Base-by-base conservation (phyloP, 768 basidiomycete genomes). In the Amanita molliuscula region DNA sequence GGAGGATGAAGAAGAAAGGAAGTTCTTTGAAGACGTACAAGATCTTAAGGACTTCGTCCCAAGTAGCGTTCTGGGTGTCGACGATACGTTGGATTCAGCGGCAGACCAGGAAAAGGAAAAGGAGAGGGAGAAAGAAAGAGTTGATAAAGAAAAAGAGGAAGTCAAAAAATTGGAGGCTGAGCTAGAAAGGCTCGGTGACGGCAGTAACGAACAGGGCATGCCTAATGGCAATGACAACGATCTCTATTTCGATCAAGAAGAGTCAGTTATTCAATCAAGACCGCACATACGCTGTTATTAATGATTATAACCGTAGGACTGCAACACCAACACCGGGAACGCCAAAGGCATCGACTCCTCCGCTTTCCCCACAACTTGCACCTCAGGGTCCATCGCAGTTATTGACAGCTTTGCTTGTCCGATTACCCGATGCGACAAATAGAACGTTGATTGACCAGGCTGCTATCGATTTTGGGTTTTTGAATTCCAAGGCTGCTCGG, bases 1-100 rank as follows among this genome's bases (percentile, higher is more conserved):
- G 96, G 91, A 91, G 64, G 96, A 98, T 57, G 96, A 98, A 56
- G 95, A 99, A 68, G 95, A 97, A 62, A 74, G 87, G 20, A 73
- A 83, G 52, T 98, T 95, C 66, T 98, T 85, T 57, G 95, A 97
- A 61, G 93, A 97, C 53, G 71, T 96, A 37, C 79, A 88, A 52
- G 96, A 98, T 64, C 63, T 97, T 47, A 84, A 85, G 52, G 91
- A 96, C 52, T 90, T 92, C 52, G 91, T 96, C 2, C 96, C 96
- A 0, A 82, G 78, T 44, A 85, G 82, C 46, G 78, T 98, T 34
- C 71, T 98, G 16, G 93, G 93, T 18, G 74, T 94, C 44, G 79
- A 80, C 33, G 72, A 70, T 6, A 29, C 6, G 20, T 53, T 65
- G 5, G 51, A 52, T 10, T 35, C 40, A 21, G 74, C 77, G 43